Percentiles rank a stretch among this genome's conserved stretches.
These are phyloP conservation scores for Leucosporidium creatinivorum DNA, from an alignment of 768 basidiomycete species.

Conservation along the genomic window DNA sequence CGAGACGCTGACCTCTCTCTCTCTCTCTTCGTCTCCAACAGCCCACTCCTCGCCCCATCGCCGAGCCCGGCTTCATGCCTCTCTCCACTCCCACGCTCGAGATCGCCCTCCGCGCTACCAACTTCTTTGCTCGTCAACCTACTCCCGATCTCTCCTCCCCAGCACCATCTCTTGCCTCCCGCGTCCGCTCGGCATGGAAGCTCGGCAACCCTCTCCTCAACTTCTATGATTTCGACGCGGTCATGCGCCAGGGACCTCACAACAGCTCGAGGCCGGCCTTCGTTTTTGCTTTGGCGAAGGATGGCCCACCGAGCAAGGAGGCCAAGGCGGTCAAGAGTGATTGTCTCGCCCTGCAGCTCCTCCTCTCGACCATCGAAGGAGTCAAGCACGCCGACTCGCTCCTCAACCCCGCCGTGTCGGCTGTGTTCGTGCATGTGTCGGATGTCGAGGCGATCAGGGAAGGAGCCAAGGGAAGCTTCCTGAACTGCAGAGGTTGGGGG, in stretches of 20 bases:
- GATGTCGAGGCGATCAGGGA: background rate
- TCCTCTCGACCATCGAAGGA: conserved; percentile 3
- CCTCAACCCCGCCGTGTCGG: background rate
- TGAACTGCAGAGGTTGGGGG: no score
- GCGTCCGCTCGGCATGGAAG: no score
- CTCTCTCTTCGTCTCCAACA: no score
- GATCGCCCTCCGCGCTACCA: no score
- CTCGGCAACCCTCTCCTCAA: background rate
- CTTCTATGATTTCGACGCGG: conserved; percentile 4
- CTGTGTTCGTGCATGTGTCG: conserved; percentile 19
- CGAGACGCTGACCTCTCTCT: no score
- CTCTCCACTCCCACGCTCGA: no score
- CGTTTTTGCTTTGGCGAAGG: background rate
- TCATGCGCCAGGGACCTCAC: background rate
- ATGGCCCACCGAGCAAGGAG: background rate
- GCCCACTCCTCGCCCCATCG: no score
- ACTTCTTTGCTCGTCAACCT: no score
- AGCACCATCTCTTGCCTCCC: no score
- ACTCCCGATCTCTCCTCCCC: no score
- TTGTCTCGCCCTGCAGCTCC: conserved; percentile 14
- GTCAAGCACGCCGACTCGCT: conserved; percentile 23
- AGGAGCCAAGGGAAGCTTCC: background rate
- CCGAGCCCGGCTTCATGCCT: no score
- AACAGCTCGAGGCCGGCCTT: background rate
- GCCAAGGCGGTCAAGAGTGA: background rate